Evolutionary conservation across 441 rosid genomes (phyloP).

Genomic region (Populus hybrid): DNA sequence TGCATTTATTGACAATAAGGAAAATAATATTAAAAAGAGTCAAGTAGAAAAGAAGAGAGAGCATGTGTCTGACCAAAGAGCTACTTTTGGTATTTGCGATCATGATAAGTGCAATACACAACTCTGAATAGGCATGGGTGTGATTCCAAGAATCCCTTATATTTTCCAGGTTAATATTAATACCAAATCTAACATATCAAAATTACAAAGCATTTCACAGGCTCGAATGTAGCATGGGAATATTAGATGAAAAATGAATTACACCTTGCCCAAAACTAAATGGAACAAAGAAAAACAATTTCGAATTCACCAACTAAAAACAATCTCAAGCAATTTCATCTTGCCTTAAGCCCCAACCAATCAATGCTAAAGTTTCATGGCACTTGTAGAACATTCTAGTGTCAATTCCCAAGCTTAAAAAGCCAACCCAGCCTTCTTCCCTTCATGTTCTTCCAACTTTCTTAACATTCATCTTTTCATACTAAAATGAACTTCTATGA

Average conservation of each 20-base stretch:
- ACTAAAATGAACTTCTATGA: not conserved
- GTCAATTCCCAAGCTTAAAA: not conserved
- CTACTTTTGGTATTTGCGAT: not conserved
- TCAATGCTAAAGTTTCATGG: not conserved
- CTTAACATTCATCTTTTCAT: not conserved
- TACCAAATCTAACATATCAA: not conserved
- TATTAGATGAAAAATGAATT: not conserved
- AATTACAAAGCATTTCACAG: not conserved
- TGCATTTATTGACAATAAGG: not conserved
- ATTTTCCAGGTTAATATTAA: not conserved
- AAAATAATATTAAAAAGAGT: not conserved
- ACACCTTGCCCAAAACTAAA: not conserved
- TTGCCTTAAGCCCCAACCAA: not conserved
- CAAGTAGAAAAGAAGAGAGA: not conserved
- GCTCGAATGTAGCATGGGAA: not conserved
- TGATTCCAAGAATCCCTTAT: not conserved
- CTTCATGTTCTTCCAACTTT: not conserved
- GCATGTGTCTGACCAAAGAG: not conserved
- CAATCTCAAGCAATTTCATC: not conserved
- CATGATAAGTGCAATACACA: not conserved
- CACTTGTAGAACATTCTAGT: not conserved
- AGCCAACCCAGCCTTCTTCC: too few species aligned
- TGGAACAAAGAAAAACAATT: not conserved
- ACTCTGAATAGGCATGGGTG: not conserved
- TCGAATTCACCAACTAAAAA: not conserved